Evolutionary conservation across 2,329 filamentous ascomycete species (phyloP).

Genomic region (Fusarium sp.): DNA sequence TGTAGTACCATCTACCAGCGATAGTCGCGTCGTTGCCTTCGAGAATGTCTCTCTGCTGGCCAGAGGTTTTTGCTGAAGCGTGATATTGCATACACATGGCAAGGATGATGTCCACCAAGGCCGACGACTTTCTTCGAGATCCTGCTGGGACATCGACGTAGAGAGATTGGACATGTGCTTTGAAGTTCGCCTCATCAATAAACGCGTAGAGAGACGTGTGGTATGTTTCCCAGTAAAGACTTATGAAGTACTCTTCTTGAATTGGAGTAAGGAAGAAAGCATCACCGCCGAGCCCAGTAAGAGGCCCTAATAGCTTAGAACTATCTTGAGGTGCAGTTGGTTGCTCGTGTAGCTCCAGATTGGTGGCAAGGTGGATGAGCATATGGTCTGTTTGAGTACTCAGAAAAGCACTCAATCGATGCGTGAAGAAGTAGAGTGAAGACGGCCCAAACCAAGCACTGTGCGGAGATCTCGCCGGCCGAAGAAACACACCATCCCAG

Average conservation of each 20-base stretch:
- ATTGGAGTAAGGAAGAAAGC: constrained; percentile 6
- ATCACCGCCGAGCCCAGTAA: background rate
- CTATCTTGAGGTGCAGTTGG: background rate
- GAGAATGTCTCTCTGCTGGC: background rate
- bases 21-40: constrained; percentile 19
- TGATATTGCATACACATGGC: constrained; percentile 29
- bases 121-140: constrained; percentile 3
- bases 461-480: constrained; percentile 4
- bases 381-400: constrained; percentile 27
- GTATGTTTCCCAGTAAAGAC: constrained; percentile 24
- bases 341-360: background rate
- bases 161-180: constrained; percentile 1
- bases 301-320: constrained; percentile 5
- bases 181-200: constrained; percentile 10
- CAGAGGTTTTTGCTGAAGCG: background rate
- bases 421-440: constrained; percentile 24
- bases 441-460: constrained; percentile 27
- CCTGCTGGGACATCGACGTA: constrained; percentile 14
- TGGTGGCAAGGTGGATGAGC: constrained; percentile 24
- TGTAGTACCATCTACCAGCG: constrained; percentile 24
- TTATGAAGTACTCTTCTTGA: constrained; percentile 19
- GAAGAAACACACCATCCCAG: constrained; percentile 20
- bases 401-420: constrained; percentile 13
- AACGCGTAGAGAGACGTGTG: constrained; percentile 17
- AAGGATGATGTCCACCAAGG: constrained; percentile 14